Evolutionary conservation across 192 early-diverging fungal genomes (phyloP), one percentile per base, ranked within the genome.

Genomic region (Coemansia sp.): DNA sequence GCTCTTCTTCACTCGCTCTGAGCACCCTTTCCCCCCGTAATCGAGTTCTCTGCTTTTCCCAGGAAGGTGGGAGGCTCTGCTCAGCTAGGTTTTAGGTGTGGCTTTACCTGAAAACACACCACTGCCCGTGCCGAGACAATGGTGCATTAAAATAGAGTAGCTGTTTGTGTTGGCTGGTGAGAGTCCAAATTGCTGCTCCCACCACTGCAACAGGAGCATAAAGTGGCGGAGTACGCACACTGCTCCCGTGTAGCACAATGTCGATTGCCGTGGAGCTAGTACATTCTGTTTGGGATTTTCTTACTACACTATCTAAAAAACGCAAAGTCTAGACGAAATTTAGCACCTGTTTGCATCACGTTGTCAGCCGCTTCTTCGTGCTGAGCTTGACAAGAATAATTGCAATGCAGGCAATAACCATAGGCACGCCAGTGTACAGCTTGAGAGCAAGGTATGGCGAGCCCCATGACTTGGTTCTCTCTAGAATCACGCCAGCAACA

Each of bases 381-480:
- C 56, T 62, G 7, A 71, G 16, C 63, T 61, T 69, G 62, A 82
- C 59, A 14, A 61, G 34, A 33, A 82, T 62, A 61, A 82, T 73
- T 35, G 79, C 79, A 23, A 63, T 38, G 56, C 65, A 68, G 21
- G 79, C 73, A 57, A 82, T 51, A 24, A 70, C 66, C 73, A 82
- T 75, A 37, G 79, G 79, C 39, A 67, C 13, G 9, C 73, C 79
- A 8, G 69, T 56, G 67, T 82, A 82, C 24, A 82, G 23, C 60
- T 82, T 73, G 24, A 82, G 57, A 26, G 61, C 79, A 67, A 69
- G 76, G 48, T 82, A 76, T 31, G 79, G 74, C 39, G 70, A 11
- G 18, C 61, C 74, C 79, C 79, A 82, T 73, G 79, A 82, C 67
- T 51, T 65, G 7, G 74, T 73, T 40, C 68, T 72, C 60, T 82